phyloP scores from a whole-genome alignment of 352 stramenopile species.

The Phytophthora ramorum region DNA sequence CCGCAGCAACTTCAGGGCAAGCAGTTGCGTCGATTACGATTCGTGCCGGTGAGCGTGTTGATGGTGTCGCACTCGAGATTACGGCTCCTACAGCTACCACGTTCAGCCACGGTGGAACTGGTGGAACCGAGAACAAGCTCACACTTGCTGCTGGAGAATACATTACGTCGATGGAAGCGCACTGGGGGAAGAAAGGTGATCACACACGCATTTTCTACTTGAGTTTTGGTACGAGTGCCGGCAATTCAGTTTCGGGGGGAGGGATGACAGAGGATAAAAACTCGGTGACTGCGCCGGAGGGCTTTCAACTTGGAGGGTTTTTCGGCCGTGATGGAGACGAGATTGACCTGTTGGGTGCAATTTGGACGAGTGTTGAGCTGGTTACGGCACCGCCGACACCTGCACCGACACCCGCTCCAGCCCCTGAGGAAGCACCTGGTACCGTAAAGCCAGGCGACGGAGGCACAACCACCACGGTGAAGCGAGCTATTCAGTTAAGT shows the following conservation, averaged over 20 bases:
- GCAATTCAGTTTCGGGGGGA: too few relatives aligned
- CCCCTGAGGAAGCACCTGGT: constrained; percentile 3
- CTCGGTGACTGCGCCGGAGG: not conserved
- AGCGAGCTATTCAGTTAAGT: constrained; percentile 34
- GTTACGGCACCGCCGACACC: constrained; percentile 6
- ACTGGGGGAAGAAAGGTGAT: too few relatives aligned
- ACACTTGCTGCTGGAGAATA: too few relatives aligned
- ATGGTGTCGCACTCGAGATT: not conserved
- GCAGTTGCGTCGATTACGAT: too few relatives aligned
- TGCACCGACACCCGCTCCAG: not conserved
- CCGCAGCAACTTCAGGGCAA: too few relatives aligned
- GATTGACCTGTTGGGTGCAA: not conserved
- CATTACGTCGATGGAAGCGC: too few relatives aligned
- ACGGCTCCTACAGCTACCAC: not conserved
- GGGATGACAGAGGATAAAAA: not conserved
- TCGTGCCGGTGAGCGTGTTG: too few relatives aligned
- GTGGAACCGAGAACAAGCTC: too few relatives aligned
- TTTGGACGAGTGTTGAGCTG: constrained; percentile 4
- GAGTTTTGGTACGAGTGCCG: too few relatives aligned
- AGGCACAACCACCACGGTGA: constrained; percentile 18
- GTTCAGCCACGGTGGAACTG: too few relatives aligned
- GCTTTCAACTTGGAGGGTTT: not conserved
- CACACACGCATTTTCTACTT: too few relatives aligned
- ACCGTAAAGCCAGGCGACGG: constrained; percentile 6
- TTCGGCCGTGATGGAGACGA: not conserved